These are phyloP conservation scores for Porphyrellus cyaneotinctus DNA, from an alignment of 768 basidiomycete genomes.

Conservation along the genomic window DNA sequence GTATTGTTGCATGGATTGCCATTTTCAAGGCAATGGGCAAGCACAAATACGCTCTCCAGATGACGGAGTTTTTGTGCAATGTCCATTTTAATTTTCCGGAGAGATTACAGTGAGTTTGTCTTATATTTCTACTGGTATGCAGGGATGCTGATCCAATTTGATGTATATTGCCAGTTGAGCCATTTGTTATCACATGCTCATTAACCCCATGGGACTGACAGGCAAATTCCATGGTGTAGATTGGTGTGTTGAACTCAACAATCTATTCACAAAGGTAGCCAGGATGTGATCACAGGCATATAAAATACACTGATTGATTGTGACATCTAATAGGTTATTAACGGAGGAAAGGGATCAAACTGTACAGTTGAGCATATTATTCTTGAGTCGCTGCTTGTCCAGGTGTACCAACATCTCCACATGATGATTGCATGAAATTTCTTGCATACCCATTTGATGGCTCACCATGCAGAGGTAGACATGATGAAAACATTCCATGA, in stretches of 20 bases:
- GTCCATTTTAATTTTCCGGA: neutral
- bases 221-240: neutral
- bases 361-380: neutral
- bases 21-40: neutral
- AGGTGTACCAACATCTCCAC: neutral
- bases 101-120: neutral
- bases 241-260: neutral
- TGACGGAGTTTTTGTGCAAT: neutral
- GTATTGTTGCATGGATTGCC: neutral
- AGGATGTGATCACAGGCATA: no score
- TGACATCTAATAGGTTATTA: no score
- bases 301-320: no score
- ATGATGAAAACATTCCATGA: neutral
- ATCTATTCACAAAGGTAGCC: neutral
- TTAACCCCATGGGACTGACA: neutral
- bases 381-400: neutral
- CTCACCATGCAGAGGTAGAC: neutral
- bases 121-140: neutral
- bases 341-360: neutral
- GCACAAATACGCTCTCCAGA: neutral
- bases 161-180: neutral
- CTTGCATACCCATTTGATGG: neutral
- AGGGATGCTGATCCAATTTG: neutral
- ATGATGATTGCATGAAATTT: neutral
- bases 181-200: neutral